Evolutionary conservation across 2,329 filamentous ascomycete genomes (phyloP).

Genomic region (Geosmithia flava): DNA sequence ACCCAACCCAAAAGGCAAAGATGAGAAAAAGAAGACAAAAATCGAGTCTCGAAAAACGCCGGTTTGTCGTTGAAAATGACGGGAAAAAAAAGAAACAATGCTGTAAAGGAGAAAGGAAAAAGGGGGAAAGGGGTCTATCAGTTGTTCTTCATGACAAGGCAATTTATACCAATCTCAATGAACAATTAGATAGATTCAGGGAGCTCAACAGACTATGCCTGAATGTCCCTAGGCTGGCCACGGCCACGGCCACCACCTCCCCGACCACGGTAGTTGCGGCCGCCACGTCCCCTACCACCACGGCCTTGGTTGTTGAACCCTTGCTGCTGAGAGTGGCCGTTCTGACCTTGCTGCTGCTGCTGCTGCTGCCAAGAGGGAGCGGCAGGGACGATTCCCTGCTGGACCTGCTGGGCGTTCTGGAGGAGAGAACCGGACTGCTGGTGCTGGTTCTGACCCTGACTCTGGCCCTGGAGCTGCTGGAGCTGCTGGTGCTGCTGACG

Average conservation of each 20-base stretch:
- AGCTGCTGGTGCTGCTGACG: conserved; percentile 7
- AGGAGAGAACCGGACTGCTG: too few species aligned
- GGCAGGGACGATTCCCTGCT: too few species aligned
- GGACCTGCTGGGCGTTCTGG: conserved; percentile 27
- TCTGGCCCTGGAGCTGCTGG: conserved; percentile 4
- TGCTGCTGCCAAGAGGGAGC: conserved; percentile 3
- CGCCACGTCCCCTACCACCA: conserved; percentile 21
- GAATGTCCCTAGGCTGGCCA: conserved; percentile 20
- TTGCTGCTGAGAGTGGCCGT: conserved; percentile 22
- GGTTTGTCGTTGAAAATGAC: conserved; percentile 2
- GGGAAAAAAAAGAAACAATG: conserved; percentile 5
- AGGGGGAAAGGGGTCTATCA: background rate
- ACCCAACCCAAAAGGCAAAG: conserved; percentile 4
- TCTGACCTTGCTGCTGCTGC: conserved; percentile 14
- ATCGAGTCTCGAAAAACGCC: background rate
- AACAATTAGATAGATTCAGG: too few species aligned
- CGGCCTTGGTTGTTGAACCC: conserved; percentile 19
- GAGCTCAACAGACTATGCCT: conserved; percentile 15
- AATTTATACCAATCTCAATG: too few species aligned
- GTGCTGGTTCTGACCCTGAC: conserved; percentile 5
- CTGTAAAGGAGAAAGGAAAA: background rate
- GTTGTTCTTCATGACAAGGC: conserved; percentile 11
- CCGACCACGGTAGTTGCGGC: conserved; percentile 18
- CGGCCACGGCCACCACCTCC: conserved; percentile 19
- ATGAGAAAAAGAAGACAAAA: conserved; percentile 19